A percentile compares a stretch with the other conserved stretches of the same genome.
Conservation (phyloP, 2,329 filamentous ascomycete species). For the Periconia sp. region DNA sequence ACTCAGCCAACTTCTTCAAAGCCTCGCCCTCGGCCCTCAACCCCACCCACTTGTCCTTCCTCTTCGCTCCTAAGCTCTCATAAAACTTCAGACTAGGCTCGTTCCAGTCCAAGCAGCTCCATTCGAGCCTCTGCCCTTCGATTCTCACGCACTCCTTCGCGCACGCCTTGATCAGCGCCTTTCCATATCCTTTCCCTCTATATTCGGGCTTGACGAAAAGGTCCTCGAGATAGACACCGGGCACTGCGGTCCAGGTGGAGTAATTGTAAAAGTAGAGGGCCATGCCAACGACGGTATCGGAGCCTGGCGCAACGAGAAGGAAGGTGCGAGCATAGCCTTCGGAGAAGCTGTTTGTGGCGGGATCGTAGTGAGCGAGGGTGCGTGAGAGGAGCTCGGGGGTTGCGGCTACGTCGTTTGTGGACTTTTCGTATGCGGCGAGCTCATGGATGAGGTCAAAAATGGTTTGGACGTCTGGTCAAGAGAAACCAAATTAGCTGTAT, state of each 20-base stretch:
- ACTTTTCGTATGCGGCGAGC: slow-evolving; percentile 85
- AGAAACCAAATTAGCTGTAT: slow-evolving; percentile 1
- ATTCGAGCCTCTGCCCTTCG: slow-evolving; percentile 77
- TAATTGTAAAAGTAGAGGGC: slow-evolving; percentile 96
- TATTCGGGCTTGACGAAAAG: slow-evolving; percentile 75
- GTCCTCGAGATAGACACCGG: slow-evolving; percentile 92
- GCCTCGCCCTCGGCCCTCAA: slow-evolving; percentile 73
- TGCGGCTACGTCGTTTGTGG: slow-evolving; percentile 71
- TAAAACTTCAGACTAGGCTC: slow-evolving; percentile 89
- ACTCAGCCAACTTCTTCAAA: slow-evolving; percentile 59
- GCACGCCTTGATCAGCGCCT: slow-evolving; percentile 70
- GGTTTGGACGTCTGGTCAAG: slow-evolving; percentile 68
- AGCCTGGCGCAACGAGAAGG: slow-evolving; percentile 55
- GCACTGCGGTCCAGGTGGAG: slow-evolving; percentile 84
- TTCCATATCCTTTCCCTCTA: slow-evolving; percentile 78
- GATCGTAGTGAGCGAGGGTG: slow-evolving; percentile 76
- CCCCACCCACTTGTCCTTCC: slow-evolving; percentile 71
- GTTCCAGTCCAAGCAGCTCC: slow-evolving; percentile 93
- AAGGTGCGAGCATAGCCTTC: slow-evolving; percentile 75
- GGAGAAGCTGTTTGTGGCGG: slow-evolving; percentile 42
- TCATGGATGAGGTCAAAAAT: slow-evolving; percentile 83
- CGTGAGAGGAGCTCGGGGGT: slow-evolving; percentile 71
- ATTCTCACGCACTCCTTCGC: slow-evolving; percentile 78
- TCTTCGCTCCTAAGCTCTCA: slow-evolving; percentile 60
- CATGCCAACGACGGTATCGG: slow-evolving; percentile 65